Percentiles rank a stretch among this genome's conserved stretches.
Conservation (phyloP, 179 eudicot species). For the Sideroxylon spinosum region DNA sequence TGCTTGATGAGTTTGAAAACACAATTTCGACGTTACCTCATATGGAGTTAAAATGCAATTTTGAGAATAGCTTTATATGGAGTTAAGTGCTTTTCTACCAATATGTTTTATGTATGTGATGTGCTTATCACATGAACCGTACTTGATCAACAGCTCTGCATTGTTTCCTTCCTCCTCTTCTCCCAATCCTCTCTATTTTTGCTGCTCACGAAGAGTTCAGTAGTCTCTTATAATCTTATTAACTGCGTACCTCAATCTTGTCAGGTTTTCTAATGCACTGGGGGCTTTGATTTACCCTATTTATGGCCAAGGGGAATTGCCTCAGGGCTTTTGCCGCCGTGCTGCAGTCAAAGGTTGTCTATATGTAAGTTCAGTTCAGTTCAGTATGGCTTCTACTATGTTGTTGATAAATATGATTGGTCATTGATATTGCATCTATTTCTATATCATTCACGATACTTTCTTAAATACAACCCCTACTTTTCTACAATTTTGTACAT, state of each 20-base stretch:
- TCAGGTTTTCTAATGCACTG: slow-evolving; percentile 72
- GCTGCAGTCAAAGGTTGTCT: slow-evolving; percentile 98
- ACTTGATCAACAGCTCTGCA: neutral
- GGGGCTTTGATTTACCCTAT: slow-evolving; percentile 88
- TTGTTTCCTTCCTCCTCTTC: neutral
- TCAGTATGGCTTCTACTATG: neutral
- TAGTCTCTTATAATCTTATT: neutral
- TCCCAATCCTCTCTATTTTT: neutral
- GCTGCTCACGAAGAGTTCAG: neutral
- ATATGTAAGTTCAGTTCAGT: slow-evolving; percentile 61
- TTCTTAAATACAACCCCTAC: neutral
- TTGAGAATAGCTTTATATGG: neutral
- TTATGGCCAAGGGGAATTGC: slow-evolving; percentile 91
- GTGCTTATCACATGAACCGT: neutral
- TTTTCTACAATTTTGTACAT: neutral
- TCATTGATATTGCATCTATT: neutral
- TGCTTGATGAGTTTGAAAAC: neutral
- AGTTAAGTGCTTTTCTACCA: neutral
- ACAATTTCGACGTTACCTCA: neutral
- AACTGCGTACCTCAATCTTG: slow-evolving; percentile 11
- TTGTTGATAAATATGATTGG: neutral
- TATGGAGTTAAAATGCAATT: neutral
- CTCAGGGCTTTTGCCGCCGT: slow-evolving; percentile 90
- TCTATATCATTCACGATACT: neutral
- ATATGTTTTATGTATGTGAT: neutral